Evolutionary conservation across 2,329 filamentous ascomycete species (phyloP).

Genomic region (Alternaria rosae): DNA sequence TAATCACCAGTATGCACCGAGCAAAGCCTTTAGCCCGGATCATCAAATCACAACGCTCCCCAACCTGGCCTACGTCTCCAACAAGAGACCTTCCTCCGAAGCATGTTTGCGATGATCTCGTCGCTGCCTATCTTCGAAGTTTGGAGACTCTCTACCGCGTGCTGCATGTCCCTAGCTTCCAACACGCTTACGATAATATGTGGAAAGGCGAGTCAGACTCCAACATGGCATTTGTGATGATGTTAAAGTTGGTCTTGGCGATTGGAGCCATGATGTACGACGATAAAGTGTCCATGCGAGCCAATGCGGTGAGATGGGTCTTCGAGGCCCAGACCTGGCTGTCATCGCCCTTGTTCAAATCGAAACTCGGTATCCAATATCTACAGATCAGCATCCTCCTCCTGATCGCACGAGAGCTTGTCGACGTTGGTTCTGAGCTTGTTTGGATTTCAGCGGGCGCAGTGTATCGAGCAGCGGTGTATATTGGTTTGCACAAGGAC

Average conservation of each 20-base stretch:
- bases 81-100: slow-evolving; percentile 58
- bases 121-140: slow-evolving; percentile 60
- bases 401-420: slow-evolving; percentile 47
- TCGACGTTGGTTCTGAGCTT: slow-evolving; percentile 45
- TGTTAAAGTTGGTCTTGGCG: slow-evolving; percentile 65
- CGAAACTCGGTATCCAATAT: slow-evolving; percentile 58
- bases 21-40: slow-evolving; percentile 62
- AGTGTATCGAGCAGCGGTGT: slow-evolving; percentile 50
- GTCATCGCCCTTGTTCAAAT: slow-evolving; percentile 62
- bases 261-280: slow-evolving; percentile 63
- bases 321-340: slow-evolving; percentile 66
- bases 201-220: slow-evolving; percentile 52
- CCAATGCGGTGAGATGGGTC: slow-evolving; percentile 63
- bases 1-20: slow-evolving; percentile 51
- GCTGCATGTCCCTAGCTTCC: slow-evolving; percentile 61
- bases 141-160: slow-evolving; percentile 60
- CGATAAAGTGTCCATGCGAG: slow-evolving; percentile 58
- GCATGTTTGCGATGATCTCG: slow-evolving; percentile 56
- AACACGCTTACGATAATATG: slow-evolving; percentile 58
- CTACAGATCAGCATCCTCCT: slow-evolving; percentile 57
- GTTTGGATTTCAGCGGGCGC: slow-evolving; percentile 51
- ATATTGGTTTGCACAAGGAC: slow-evolving; percentile 53
- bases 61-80: slow-evolving; percentile 57
- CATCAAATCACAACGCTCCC: slow-evolving; percentile 61
- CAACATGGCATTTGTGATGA: slow-evolving; percentile 60